Evolutionary conservation across 75 land plant genomes (phyloP).

Genomic region (Larix kaempferi): DNA sequence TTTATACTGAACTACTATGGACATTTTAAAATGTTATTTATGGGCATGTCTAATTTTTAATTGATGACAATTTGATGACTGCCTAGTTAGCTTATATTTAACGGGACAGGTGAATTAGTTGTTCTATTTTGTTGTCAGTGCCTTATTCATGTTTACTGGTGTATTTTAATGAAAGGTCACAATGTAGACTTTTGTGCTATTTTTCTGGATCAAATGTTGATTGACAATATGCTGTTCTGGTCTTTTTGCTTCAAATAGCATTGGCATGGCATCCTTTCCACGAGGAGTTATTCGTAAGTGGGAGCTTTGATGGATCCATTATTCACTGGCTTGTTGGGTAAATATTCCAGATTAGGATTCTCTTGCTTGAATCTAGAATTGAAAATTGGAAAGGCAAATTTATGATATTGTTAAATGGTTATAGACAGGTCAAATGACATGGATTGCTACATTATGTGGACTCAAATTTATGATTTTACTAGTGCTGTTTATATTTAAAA

Average conservation of each 20-base stretch:
- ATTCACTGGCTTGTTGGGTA: constrained; percentile 99
- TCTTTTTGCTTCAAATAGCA: constrained; percentile 41
- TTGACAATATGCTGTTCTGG: background rate
- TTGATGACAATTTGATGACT: too few relatives aligned
- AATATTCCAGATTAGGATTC: constrained; percentile 2
- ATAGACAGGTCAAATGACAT: background rate
- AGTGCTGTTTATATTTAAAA: background rate
- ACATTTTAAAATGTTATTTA: too few relatives aligned
- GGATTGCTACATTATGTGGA: background rate
- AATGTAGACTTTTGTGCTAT: too few relatives aligned
- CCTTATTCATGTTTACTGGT: too few relatives aligned
- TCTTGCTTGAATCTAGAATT: background rate
- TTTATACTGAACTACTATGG: too few relatives aligned
- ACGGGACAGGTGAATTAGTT: too few relatives aligned
- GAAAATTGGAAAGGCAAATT: background rate
- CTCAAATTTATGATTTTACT: background rate
- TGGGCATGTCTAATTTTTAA: too few relatives aligned
- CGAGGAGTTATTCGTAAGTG: constrained; percentile 99
- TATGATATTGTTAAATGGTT: background rate
- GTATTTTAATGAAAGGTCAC: too few relatives aligned
- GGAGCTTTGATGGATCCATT: constrained; percentile 94
- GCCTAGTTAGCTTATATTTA: too few relatives aligned
- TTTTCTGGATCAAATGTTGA: too few relatives aligned
- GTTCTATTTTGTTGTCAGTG: too few relatives aligned
- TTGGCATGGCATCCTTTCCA: constrained; percentile 99